phyloP scores from a whole-genome alignment of 441 rosid genomes.

The Dalechampia spathulata region DNA sequence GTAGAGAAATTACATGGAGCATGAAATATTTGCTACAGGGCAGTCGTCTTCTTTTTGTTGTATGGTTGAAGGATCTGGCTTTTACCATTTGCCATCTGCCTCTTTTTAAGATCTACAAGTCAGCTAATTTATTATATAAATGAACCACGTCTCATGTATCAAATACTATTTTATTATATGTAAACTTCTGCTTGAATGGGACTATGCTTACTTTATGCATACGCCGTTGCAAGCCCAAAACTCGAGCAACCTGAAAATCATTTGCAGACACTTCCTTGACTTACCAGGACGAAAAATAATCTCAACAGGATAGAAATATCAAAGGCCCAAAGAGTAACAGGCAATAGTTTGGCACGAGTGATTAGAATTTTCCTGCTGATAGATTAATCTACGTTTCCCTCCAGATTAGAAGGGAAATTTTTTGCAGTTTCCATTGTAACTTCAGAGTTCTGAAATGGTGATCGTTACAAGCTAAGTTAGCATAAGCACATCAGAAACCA shows the following conservation, averaged over 20 bases:
- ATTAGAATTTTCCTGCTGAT: too few relatives aligned
- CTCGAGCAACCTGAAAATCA: too few relatives aligned
- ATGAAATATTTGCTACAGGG: background rate
- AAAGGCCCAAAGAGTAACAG: too few relatives aligned
- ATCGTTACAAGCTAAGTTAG: conserved; percentile 45
- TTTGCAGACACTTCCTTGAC: too few relatives aligned
- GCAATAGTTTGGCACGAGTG: too few relatives aligned
- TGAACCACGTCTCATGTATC: background rate
- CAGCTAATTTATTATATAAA: background rate
- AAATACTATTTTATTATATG: background rate
- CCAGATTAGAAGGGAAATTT: conserved; percentile 9
- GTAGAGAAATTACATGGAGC: background rate
- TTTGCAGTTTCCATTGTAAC: conserved; percentile 12
- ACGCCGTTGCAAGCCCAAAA: too few relatives aligned
- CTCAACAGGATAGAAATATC: too few relatives aligned
- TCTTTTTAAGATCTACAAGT: background rate
- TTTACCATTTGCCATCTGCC: background rate
- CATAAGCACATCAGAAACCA: conserved; percentile 24
- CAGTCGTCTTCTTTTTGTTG: background rate
- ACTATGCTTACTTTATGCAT: too few relatives aligned
- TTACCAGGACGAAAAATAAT: too few relatives aligned
- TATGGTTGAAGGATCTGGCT: background rate
- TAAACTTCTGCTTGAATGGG: too few relatives aligned
- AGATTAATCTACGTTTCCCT: background rate
- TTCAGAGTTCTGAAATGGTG: conserved; percentile 9